Conservation (phyloP, 495 filamentous ascomycete genomes). For the Neurospora sp. region DNA sequence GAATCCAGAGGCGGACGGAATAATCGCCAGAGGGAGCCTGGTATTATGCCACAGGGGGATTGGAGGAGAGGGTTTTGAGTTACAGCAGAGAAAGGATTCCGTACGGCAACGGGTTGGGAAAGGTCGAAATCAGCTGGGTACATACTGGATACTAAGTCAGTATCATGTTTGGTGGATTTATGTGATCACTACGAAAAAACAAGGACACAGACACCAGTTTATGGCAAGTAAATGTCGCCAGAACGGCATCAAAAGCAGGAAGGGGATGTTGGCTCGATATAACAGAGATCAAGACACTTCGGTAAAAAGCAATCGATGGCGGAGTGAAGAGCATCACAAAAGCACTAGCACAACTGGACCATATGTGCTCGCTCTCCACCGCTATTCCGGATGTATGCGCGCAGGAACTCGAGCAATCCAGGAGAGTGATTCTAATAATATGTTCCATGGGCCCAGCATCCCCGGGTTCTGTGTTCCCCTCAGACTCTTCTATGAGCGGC, state of each 20-base stretch:
- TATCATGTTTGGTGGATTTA: neutral
- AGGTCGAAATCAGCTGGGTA: neutral
- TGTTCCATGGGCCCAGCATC: neutral
- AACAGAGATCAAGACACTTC: neutral
- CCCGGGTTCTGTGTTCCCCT: neutral
- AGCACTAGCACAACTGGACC: neutral
- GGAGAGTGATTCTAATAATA: neutral
- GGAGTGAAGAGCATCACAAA: neutral
- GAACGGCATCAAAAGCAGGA: too few relatives aligned
- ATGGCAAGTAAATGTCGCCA: too few relatives aligned
- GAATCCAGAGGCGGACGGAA: slow-evolving; percentile 15
- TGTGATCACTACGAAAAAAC: neutral
- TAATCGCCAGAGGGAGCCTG: neutral
- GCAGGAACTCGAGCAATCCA: neutral
- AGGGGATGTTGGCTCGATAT: too few relatives aligned
- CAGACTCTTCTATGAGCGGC: neutral
- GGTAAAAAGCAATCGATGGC: neutral
- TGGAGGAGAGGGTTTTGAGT: slow-evolving; percentile 41
- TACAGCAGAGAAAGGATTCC: too few relatives aligned
- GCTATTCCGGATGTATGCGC: neutral
- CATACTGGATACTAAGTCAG: neutral
- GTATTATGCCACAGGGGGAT: slow-evolving; percentile 39
- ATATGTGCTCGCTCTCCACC: neutral
- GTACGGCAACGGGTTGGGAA: neutral
- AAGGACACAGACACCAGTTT: too few relatives aligned